Percentiles rank a stretch among this genome's conserved stretches.
These are phyloP conservation scores for Rhododendron kiyosumense DNA, from an alignment of 148 eudicot genomes.

Conservation along the genomic window DNA sequence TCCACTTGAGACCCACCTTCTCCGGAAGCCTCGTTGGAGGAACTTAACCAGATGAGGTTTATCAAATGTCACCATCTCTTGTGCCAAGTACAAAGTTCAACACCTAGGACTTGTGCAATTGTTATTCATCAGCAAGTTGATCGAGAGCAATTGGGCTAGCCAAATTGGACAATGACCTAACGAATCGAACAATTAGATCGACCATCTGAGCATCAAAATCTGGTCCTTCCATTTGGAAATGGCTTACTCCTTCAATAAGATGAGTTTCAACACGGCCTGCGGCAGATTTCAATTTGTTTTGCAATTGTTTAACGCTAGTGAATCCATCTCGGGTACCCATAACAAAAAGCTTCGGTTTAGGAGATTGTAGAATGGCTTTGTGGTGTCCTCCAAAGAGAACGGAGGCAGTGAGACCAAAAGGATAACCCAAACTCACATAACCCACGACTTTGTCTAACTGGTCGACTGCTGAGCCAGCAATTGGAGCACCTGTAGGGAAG, in stretches of 20 bases:
- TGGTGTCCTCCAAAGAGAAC: slow-evolving; percentile 56
- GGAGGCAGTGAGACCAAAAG: too few species aligned
- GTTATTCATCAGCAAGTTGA: neutral
- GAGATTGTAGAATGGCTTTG: slow-evolving; percentile 58
- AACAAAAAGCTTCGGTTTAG: slow-evolving; percentile 72
- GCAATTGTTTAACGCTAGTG: slow-evolving; percentile 81
- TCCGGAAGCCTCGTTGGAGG: neutral
- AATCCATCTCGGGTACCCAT: slow-evolving; percentile 93
- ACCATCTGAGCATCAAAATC: slow-evolving; percentile 75
- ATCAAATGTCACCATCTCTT: neutral
- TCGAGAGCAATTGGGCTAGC: neutral
- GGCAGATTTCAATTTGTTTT: slow-evolving; percentile 63
- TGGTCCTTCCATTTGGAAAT: slow-evolving; percentile 90
- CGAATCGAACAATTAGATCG: slow-evolving; percentile 46
- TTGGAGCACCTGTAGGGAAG: slow-evolving; percentile 34
- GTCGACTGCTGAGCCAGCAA: slow-evolving; percentile 51
- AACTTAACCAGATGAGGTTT: neutral
- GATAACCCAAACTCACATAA: slow-evolving; percentile 42
- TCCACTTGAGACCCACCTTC: neutral
- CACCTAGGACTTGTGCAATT: neutral
- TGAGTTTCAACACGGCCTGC: slow-evolving; percentile 64
- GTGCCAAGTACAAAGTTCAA: neutral
- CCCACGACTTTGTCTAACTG: slow-evolving; percentile 39
- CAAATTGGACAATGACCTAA: slow-evolving; percentile 32
- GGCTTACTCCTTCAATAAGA: slow-evolving; percentile 72